Evolutionary conservation across 257 asterid genomes (phyloP).

Genomic region (Capsicum baccatum): DNA sequence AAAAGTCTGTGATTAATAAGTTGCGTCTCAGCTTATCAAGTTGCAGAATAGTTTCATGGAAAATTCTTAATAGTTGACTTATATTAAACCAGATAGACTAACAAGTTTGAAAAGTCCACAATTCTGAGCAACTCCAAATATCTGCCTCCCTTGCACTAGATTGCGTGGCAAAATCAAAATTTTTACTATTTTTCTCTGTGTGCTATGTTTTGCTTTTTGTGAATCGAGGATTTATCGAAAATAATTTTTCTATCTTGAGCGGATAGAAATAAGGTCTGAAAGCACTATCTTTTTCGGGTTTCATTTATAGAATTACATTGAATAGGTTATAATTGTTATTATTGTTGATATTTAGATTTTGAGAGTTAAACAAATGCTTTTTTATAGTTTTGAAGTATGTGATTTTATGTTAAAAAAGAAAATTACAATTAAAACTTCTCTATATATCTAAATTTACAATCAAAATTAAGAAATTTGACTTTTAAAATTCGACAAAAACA

Average conservation of each 20-base stretch:
- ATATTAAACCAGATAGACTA: not conserved
- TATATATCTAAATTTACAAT: not conserved
- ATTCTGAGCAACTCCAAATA: not conserved
- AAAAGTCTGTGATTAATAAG: constrained; percentile 4
- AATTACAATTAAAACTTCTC: too few relatives aligned
- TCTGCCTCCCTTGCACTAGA: too few relatives aligned
- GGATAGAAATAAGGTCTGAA: too few relatives aligned
- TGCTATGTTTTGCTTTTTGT: not conserved
- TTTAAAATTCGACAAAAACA: not conserved
- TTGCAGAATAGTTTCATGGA: not conserved
- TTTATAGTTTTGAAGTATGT: too few relatives aligned
- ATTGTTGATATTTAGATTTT: not conserved
- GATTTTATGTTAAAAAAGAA: not conserved
- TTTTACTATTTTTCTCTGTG: too few relatives aligned
- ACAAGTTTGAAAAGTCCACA: not conserved
- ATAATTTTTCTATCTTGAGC: not conserved
- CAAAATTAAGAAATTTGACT: not conserved
- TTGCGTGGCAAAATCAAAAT: too few relatives aligned
- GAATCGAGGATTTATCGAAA: not conserved
- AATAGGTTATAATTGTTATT: not conserved
- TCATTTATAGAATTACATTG: not conserved
- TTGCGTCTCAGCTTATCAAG: not conserved
- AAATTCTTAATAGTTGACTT: not conserved
- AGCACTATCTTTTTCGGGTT: too few relatives aligned
- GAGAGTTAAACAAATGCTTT: not conserved